These are phyloP conservation scores for Zasmidium angulare DNA, from an alignment of 2,329 filamentous ascomycete species.

Conservation along the genomic window DNA sequence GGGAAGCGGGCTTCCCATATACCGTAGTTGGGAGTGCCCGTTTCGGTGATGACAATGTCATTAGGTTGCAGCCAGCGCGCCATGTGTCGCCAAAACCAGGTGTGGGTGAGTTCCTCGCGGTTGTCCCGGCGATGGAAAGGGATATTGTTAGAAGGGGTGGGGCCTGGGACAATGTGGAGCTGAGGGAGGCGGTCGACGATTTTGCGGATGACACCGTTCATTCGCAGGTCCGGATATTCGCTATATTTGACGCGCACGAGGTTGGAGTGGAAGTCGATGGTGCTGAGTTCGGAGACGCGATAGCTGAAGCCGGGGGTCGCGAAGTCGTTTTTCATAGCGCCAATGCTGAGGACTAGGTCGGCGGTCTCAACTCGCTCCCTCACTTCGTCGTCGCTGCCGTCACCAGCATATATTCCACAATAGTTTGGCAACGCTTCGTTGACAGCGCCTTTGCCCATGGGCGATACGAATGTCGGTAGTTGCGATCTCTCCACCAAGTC, in stretches of 20 bases:
- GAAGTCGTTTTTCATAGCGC: slow-evolving; percentile 3
- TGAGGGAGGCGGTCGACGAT: slow-evolving; percentile 41
- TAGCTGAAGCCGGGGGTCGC: slow-evolving; percentile 36
- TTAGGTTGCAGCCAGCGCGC: slow-evolving; percentile 58
- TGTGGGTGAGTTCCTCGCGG: slow-evolving; percentile 43
- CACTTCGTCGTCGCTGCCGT: slow-evolving; percentile 14
- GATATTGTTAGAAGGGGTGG: not conserved
- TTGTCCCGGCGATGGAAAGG: slow-evolving; percentile 32
- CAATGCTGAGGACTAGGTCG: slow-evolving; percentile 6
- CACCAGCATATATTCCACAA: slow-evolving; percentile 50
- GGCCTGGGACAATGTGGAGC: slow-evolving; percentile 40
- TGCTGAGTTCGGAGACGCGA: slow-evolving; percentile 34
- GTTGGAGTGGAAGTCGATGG: slow-evolving; percentile 36
- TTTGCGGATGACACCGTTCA: slow-evolving; percentile 5
- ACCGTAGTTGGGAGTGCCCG: slow-evolving; percentile 83
- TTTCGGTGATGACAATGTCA: slow-evolving; percentile 83
- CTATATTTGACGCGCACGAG: slow-evolving; percentile 34
- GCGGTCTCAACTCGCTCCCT: slow-evolving; percentile 2
- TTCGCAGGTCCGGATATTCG: slow-evolving; percentile 33
- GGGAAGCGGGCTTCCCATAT: slow-evolving; percentile 85
- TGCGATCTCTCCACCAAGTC: slow-evolving; percentile 44
- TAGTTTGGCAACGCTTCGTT: slow-evolving; percentile 50
- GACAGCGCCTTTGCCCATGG: slow-evolving; percentile 53
- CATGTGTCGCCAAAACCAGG: slow-evolving; percentile 41
- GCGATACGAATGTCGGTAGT: slow-evolving; percentile 51